phyloP scores from a whole-genome alignment of 73 alveolate genomes.

The Vitrella brassicaformis region DNA sequence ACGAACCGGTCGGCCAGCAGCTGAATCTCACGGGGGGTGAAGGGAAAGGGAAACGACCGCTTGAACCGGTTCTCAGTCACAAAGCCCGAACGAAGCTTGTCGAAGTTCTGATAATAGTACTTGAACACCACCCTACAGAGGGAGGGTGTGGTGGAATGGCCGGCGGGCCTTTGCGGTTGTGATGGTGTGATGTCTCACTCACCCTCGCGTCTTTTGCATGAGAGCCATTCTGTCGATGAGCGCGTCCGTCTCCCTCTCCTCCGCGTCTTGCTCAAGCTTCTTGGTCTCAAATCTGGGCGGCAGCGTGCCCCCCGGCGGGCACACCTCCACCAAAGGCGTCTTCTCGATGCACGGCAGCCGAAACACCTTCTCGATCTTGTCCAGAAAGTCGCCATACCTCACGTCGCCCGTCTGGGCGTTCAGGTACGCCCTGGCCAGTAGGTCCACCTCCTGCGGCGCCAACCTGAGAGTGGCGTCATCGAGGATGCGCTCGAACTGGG shows the following conservation, averaged over 20 bases:
- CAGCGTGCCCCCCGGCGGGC: not conserved
- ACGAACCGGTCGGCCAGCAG: not conserved
- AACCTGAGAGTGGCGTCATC: not conserved
- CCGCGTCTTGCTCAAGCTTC: not conserved
- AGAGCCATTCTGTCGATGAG: not conserved
- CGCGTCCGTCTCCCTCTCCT: not conserved
- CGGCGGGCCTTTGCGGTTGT: too few species aligned
- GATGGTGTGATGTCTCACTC: too few species aligned
- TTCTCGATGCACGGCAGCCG: not conserved
- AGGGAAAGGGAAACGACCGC: not conserved
- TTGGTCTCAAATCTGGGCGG: not conserved
- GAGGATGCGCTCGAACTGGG: not conserved
- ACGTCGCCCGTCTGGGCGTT: not conserved
- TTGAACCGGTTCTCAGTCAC: not conserved
- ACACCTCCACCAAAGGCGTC: not conserved
- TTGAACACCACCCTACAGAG: not conserved
- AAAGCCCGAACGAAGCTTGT: not conserved
- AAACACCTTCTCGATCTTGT: not conserved
- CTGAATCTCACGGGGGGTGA: not conserved
- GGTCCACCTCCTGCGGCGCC: not conserved
- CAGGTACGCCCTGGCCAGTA: not conserved
- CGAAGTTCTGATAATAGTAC: not conserved
- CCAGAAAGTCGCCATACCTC: not conserved
- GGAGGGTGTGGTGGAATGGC: too few species aligned
- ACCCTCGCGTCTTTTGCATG: not conserved